phyloP scores from a whole-genome alignment of 371 early-diverging fungal species.

The Lichtheimia corymbifera region DNA sequence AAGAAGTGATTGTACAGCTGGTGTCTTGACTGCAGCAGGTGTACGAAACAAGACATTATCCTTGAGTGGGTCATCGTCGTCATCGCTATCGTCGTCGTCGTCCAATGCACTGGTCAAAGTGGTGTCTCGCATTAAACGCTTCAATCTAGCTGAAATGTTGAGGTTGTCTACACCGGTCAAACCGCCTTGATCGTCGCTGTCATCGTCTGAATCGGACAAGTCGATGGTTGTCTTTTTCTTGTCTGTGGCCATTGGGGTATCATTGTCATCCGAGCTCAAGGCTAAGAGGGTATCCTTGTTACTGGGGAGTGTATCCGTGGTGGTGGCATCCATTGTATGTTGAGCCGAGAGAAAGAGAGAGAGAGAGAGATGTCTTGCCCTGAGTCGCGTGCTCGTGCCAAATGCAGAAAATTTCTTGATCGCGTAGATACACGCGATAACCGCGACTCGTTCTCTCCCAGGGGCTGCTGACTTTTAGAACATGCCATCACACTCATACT shows the following conservation, averaged over 20 bases:
- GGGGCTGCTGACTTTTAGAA: no score
- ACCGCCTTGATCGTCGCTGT: constrained; percentile 12
- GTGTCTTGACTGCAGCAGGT: constrained; percentile 16
- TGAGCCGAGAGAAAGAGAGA: no score
- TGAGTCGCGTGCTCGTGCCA: no score
- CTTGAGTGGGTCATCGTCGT: constrained; percentile 15
- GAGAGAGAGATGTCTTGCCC: no score
- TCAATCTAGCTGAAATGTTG: constrained; percentile 16
- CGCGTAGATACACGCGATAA: no score
- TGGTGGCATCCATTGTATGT: no score
- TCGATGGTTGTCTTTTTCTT: no score
- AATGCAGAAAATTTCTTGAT: no score
- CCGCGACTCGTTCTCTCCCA: no score
- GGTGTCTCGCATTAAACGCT: constrained; percentile 18
- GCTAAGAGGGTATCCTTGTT: background rate
- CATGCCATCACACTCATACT: no score
- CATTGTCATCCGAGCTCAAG: background rate
- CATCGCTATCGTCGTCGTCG: constrained; percentile 9
- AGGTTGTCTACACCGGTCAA: constrained; percentile 14
- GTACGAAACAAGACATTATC: constrained; percentile 17
- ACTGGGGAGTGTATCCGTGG: no score
- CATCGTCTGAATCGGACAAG: constrained; percentile 22
- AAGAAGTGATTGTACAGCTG: constrained; percentile 14
- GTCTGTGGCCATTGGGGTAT: constrained; percentile 3
- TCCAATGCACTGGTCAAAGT: background rate